phyloP scores from a whole-genome alignment of 352 stramenopile genomes.

The Phytophthora tentaculata region DNA sequence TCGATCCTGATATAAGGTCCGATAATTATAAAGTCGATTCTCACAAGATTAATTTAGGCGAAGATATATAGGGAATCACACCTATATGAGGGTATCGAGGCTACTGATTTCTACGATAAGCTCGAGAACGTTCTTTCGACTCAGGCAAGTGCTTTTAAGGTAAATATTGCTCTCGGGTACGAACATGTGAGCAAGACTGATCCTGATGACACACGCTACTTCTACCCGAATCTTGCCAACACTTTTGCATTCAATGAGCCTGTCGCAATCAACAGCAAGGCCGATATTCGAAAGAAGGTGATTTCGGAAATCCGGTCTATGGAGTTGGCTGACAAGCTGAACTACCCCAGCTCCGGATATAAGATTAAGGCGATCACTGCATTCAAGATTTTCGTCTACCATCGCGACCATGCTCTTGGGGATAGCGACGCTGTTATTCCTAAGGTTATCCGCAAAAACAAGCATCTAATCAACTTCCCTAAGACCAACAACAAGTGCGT shows the following conservation, averaged over 20 bases:
- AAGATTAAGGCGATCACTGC: not conserved
- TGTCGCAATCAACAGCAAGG: not conserved
- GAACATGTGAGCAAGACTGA: not conserved
- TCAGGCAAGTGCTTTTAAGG: not conserved
- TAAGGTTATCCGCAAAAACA: not conserved
- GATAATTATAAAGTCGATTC: not conserved
- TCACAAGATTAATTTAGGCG: not conserved
- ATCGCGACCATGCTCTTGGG: constrained; percentile 1
- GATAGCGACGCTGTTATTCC: not conserved
- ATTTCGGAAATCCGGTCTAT: not conserved
- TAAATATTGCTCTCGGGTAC: not conserved
- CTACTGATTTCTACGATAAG: not conserved
- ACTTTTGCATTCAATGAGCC: not conserved
- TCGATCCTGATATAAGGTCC: not conserved
- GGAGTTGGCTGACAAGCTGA: constrained; percentile 1
- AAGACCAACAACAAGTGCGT: not conserved
- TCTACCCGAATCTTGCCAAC: not conserved
- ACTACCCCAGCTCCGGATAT: constrained; percentile 1
- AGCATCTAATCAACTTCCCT: not conserved
- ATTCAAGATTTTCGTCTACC: constrained; percentile 1
- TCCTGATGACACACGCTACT: not conserved
- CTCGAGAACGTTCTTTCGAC: not conserved
- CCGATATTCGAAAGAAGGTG: not conserved
- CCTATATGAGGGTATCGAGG: not conserved
- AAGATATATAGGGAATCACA: not conserved